Conservation (phyloP, 2,329 filamentous ascomycete species). For the Zymoseptoria crescenta region DNA sequence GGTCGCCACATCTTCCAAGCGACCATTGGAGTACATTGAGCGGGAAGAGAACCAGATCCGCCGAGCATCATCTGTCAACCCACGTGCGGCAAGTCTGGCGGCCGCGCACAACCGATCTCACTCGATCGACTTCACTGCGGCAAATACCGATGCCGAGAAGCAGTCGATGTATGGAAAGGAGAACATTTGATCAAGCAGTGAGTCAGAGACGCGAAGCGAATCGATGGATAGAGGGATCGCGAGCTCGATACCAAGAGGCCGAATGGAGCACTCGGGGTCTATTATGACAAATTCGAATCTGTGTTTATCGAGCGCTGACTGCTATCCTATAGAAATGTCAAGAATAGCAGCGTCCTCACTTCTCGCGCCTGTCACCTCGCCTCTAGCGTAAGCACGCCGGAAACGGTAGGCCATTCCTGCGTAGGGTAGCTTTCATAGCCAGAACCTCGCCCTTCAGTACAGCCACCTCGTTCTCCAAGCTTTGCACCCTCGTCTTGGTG, state of each 20-base stretch:
- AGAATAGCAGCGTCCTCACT: background rate
- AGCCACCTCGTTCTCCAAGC: conserved; percentile 21
- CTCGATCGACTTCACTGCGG: background rate
- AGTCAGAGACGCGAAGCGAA: background rate
- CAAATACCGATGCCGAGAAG: background rate
- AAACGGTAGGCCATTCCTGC: conserved; percentile 16
- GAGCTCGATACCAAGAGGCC: background rate
- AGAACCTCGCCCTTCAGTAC: conserved; percentile 22
- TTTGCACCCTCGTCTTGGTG: conserved; percentile 14
- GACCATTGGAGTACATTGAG: conserved; percentile 43
- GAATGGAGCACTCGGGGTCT: too few species aligned
- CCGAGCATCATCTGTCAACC: conserved; percentile 31
- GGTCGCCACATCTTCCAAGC: conserved; percentile 39
- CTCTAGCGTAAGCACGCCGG: conserved; percentile 17
- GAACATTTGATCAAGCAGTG: conserved; percentile 4
- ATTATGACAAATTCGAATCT: background rate
- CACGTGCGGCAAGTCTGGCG: conserved; percentile 19
- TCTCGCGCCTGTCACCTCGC: background rate
- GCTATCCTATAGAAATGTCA: background rate
- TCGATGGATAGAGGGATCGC: background rate
- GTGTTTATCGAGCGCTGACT: background rate
- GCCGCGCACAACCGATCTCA: conserved; percentile 4
- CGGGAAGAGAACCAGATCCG: conserved; percentile 36
- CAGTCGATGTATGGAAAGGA: conserved; percentile 2
- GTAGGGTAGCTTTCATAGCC: conserved; percentile 20